Percentiles rank a stretch among this genome's conserved stretches.
phyloP scores from a whole-genome alignment of 345 rosid genomes.

The Gossypium thurberi region DNA sequence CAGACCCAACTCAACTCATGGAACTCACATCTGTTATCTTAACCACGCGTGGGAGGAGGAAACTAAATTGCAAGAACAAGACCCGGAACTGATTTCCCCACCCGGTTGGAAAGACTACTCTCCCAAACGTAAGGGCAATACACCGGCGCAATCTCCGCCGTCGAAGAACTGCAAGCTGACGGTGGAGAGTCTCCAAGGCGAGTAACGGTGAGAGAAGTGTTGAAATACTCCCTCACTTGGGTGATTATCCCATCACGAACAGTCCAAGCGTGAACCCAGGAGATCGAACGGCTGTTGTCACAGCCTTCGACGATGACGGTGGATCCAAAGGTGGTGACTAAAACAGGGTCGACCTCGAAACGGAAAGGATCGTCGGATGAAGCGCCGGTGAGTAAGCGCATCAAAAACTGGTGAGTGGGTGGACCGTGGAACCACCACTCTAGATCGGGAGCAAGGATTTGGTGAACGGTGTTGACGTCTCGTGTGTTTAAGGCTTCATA shows the following conservation, averaged over 20 bases:
- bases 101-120: constrained; percentile 56
- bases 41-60: no score
- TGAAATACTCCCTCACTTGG: constrained; percentile 88
- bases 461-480: constrained; percentile 71
- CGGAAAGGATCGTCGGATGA: constrained; percentile 15
- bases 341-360: constrained; percentile 48
- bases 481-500: constrained; percentile 77
- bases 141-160: constrained; percentile 36
- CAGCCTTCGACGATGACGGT: constrained; percentile 84
- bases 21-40: no score
- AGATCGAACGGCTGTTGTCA: constrained; percentile 42
- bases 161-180: background rate
- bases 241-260: constrained; percentile 86
- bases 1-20: no score
- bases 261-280: constrained; percentile 99
- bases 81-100: constrained; percentile 89
- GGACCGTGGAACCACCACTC: constrained; percentile 99
- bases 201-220: constrained; percentile 88
- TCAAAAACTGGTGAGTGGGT: constrained; percentile 92
- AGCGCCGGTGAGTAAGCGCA: constrained; percentile 86
- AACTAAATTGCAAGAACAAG: constrained; percentile 65
- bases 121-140: constrained; percentile 80
- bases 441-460: constrained; percentile 75
- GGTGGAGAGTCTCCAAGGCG: constrained; percentile 40
- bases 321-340: constrained; percentile 50